Conservation (phyloP, 306 rosid genomes). For the Ochetophila trinervis region DNA sequence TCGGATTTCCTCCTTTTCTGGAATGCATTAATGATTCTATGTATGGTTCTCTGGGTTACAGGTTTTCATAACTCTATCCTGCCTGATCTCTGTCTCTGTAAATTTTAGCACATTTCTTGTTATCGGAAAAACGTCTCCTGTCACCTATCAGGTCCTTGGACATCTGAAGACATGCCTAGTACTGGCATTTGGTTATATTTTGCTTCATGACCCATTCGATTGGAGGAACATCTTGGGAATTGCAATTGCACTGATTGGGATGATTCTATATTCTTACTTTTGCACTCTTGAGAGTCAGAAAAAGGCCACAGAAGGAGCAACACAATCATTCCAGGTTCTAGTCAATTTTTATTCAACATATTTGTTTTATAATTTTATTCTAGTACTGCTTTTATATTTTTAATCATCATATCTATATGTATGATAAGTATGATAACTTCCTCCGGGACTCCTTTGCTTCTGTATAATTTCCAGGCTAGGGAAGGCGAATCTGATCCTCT, state of each 20-base stretch:
- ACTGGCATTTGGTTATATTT: conserved; percentile 78
- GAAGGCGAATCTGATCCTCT: conserved; percentile 73
- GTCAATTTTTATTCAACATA: neutral
- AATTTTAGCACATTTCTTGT: conserved; percentile 96
- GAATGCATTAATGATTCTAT: conserved; percentile 3
- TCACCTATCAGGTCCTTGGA: conserved; percentile 96
- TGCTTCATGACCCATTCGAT: conserved; percentile 85
- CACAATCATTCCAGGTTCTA: conserved; percentile 59
- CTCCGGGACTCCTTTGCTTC: conserved; percentile 14
- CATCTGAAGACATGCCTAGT: conserved; percentile 95
- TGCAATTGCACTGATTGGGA: conserved; percentile 71
- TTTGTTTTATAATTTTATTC: neutral
- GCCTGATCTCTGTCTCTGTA: conserved; percentile 91
- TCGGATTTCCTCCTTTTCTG: neutral
- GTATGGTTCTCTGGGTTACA: conserved; percentile 34
- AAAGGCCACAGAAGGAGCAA: conserved; percentile 54
- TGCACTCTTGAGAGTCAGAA: conserved; percentile 78
- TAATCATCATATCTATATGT: neutral
- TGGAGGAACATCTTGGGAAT: conserved; percentile 94
- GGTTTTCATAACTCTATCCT: conserved; percentile 79
- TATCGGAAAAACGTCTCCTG: conserved; percentile 94
- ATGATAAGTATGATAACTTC: conserved; percentile 2
- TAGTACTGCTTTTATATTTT: neutral
- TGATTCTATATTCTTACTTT: conserved; percentile 78
- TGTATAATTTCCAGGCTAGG: conserved; percentile 47